Evolutionary conservation across 2,329 filamentous ascomycete genomes (phyloP).

Genomic region (Alternaria viburni): DNA sequence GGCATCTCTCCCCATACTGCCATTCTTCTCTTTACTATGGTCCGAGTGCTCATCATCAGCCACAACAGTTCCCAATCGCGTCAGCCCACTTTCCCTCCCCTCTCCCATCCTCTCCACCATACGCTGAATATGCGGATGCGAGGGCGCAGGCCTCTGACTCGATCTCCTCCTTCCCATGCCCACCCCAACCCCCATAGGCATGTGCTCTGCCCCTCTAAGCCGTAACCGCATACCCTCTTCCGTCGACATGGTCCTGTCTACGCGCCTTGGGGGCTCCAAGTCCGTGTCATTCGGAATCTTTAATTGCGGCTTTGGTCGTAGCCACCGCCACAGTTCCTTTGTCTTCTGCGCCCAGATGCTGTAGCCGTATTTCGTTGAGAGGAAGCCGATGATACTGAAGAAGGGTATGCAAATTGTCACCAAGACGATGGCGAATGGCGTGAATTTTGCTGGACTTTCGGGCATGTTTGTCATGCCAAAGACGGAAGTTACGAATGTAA

Average conservation of each 20-base stretch:
- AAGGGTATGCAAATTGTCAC: constrained; percentile 54
- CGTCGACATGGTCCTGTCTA: constrained; percentile 33
- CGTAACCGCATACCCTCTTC: constrained; percentile 36
- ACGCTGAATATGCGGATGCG: constrained; percentile 37
- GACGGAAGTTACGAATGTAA: constrained; percentile 67
- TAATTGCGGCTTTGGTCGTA: constrained; percentile 22
- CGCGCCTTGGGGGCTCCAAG: constrained; percentile 6
- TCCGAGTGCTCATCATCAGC: constrained; percentile 3
- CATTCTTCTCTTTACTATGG: background rate
- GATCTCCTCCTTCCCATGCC: constrained; percentile 6
- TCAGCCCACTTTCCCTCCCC: constrained; percentile 33
- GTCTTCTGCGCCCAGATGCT: constrained; percentile 45
- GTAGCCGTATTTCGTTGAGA: constrained; percentile 52
- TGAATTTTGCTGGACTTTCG: constrained; percentile 41
- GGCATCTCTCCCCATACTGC: constrained; percentile 24
- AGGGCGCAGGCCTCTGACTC: constrained; percentile 21
- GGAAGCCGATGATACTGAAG: constrained; percentile 54
- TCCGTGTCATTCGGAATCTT: constrained; percentile 13
- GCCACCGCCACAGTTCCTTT: constrained; percentile 35
- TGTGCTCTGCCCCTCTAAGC: background rate
- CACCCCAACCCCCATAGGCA: background rate
- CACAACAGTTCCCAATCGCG: constrained; percentile 27
- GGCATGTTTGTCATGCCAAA: constrained; percentile 61
- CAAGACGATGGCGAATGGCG: constrained; percentile 51
- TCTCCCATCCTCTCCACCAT: constrained; percentile 39